A percentile compares a stretch with the other conserved stretches of the same genome.
Conservation (phyloP, 345 rosid genomes). For the Citrus medica region DNA sequence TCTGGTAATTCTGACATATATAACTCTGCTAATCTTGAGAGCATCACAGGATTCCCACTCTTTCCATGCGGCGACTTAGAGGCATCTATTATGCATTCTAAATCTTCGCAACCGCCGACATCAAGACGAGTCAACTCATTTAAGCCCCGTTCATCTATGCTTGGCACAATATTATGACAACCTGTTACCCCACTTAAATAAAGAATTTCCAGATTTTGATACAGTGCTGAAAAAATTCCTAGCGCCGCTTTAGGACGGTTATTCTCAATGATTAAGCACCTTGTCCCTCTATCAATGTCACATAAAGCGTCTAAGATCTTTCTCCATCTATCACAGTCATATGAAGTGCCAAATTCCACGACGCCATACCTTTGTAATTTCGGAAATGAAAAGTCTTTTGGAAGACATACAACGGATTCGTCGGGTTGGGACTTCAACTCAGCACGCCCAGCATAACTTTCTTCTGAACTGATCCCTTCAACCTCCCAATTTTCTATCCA, state of each 20-base stretch:
- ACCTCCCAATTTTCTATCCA: rapidly evolving
- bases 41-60: background rate
- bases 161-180: background rate
- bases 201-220: too few relatives aligned
- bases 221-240: too few relatives aligned
- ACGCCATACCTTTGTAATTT: background rate
- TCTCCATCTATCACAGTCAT: too few relatives aligned
- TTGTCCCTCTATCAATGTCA: too few relatives aligned
- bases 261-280: rapidly evolving
- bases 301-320: too few relatives aligned
- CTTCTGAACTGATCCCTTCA: background rate
- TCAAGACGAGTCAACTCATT: rapidly evolving
- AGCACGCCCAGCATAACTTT: background rate
- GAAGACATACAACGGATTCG: background rate
- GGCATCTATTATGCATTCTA: background rate
- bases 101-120: rapidly evolving
- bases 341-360: too few relatives aligned
- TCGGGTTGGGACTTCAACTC: background rate
- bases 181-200: rapidly evolving
- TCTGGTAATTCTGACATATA: rapidly evolving
- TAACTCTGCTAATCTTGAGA: background rate
- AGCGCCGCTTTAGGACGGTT: too few relatives aligned
- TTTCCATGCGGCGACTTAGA: background rate
- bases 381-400: background rate
- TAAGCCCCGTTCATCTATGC: background rate